Evolutionary conservation across 495 filamentous ascomycete genomes (phyloP).

Genomic region (Parathielavia appendiculata): DNA sequence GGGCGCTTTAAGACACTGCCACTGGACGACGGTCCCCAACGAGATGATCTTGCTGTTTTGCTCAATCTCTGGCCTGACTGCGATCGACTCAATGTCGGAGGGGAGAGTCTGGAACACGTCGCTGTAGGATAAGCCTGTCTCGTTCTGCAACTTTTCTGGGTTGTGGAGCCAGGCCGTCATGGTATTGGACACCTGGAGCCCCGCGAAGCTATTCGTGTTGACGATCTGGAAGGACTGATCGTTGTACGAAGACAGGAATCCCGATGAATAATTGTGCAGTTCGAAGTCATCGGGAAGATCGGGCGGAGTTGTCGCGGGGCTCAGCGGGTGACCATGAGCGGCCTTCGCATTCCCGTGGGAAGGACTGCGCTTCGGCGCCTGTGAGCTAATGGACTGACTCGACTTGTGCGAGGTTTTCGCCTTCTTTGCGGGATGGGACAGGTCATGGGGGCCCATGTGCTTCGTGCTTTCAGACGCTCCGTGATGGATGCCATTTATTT

Average conservation of each 20-base stretch:
- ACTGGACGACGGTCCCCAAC: conserved; percentile 47
- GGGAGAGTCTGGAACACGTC: conserved; percentile 50
- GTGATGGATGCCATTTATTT: conserved; percentile 44
- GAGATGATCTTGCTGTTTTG: conserved; percentile 43
- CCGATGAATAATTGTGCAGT: conserved; percentile 61
- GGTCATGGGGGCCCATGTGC: conserved; percentile 35
- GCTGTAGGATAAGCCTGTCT: conserved; percentile 39
- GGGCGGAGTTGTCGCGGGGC: conserved; percentile 52
- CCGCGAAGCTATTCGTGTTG: conserved; percentile 61
- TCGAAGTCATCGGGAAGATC: conserved; percentile 51
- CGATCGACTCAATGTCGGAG: conserved; percentile 35
- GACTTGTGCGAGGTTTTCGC: conserved; percentile 69
- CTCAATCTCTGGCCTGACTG: conserved; percentile 35
- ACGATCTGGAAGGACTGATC: conserved; percentile 53
- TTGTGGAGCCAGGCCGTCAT: conserved; percentile 71
- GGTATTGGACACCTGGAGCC: conserved; percentile 59
- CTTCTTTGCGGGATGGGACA: conserved; percentile 54
- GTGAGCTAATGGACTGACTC: conserved; percentile 63
- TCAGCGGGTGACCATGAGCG: conserved; percentile 46
- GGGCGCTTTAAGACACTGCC: conserved; percentile 63
- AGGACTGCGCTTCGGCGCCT: conserved; percentile 51
- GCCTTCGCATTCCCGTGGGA: conserved; percentile 40
- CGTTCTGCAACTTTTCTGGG: conserved; percentile 43
- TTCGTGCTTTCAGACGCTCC: conserved; percentile 32
- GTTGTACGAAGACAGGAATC: conserved; percentile 68